Percentiles rank a stretch among this genome's conserved stretches.
These are phyloP conservation scores for Alternaria gaisen DNA, from an alignment of 2,329 filamentous ascomycete genomes.

Conservation along the genomic window DNA sequence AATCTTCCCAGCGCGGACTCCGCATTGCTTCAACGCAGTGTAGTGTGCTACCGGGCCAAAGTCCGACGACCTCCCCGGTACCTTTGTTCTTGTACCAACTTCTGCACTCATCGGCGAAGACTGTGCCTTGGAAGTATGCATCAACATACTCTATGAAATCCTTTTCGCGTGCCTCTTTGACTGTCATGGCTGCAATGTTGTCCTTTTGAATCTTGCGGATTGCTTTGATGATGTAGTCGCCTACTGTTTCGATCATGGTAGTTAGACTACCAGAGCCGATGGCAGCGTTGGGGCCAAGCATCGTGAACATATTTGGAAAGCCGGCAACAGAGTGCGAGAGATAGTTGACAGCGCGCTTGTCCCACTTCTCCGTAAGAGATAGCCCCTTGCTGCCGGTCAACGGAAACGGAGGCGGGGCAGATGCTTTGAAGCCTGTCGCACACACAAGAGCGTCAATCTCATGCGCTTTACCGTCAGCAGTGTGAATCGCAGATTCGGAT, in stretches of 20 bases:
- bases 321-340: slow-evolving; percentile 39
- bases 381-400: slow-evolving; percentile 42
- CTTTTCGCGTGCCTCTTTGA: slow-evolving; percentile 34
- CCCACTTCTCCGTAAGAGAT: slow-evolving; percentile 48
- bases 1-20: slow-evolving; percentile 49
- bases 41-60: slow-evolving; percentile 47
- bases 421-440: slow-evolving; percentile 56
- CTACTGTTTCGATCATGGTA: slow-evolving; percentile 53
- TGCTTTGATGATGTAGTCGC: slow-evolving; percentile 51
- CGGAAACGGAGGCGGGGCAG: slow-evolving; percentile 52
- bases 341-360: slow-evolving; percentile 42
- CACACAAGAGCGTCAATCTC: slow-evolving; percentile 56
- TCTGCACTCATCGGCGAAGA: slow-evolving; percentile 46
- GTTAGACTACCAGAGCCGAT: slow-evolving; percentile 53
- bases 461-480: slow-evolving; percentile 51
- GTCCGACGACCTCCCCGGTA: slow-evolving; percentile 38
- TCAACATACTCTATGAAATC: slow-evolving; percentile 46
- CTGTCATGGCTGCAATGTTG: slow-evolving; percentile 51
- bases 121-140: slow-evolving; percentile 45
- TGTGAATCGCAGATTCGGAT: slow-evolving; percentile 50
- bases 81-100: slow-evolving; percentile 48
- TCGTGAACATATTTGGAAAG: slow-evolving; percentile 54
- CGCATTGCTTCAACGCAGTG: slow-evolving; percentile 47
- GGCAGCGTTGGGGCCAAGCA: slow-evolving; percentile 54
- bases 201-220: slow-evolving; percentile 56